Conservation (phyloP, 495 filamentous ascomycete genomes). For the Trichoderma reesei region DNA sequence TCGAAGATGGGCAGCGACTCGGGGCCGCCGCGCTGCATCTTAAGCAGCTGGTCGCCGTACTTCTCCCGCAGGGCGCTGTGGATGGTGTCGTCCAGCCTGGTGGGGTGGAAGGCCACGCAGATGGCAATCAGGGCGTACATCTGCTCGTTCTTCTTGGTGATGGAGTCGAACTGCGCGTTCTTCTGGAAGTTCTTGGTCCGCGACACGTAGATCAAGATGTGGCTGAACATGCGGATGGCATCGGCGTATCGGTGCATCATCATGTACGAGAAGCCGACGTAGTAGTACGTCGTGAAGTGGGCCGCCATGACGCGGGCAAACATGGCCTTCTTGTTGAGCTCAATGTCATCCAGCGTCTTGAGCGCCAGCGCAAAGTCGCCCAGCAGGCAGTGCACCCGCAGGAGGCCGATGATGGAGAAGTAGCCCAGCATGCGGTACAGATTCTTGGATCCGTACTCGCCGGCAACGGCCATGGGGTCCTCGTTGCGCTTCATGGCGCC, state of each 20-base stretch:
- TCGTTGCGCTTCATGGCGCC: slow-evolving; percentile 88
- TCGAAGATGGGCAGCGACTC: slow-evolving; percentile 93
- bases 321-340: slow-evolving; percentile 99
- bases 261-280: slow-evolving; percentile 99
- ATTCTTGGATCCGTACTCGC: slow-evolving; percentile 86
- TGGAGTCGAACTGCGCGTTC: slow-evolving; percentile 92
- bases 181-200: slow-evolving; percentile 99
- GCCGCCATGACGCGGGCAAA: slow-evolving; percentile 99
- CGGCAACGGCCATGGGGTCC: slow-evolving; percentile 73
- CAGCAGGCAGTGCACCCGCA: slow-evolving; percentile 91
- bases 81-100: slow-evolving; percentile 95
- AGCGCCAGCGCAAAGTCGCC: slow-evolving; percentile 97
- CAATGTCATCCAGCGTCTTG: slow-evolving; percentile 98
- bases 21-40: slow-evolving; percentile 89
- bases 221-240: slow-evolving; percentile 98
- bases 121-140: slow-evolving; percentile 99
- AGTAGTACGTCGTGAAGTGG: slow-evolving; percentile 99
- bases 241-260: slow-evolving; percentile 99
- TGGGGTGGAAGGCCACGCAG: slow-evolving; percentile 95
- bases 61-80: slow-evolving; percentile 96
- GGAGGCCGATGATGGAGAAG: slow-evolving; percentile 94
- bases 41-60: slow-evolving; percentile 93
- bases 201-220: slow-evolving; percentile 98
- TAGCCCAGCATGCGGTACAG: slow-evolving; percentile 98
- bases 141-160: slow-evolving; percentile 99